Conservation (phyloP, 2,329 filamentous ascomycete species). For the Hymenoscyphus fraxineus region DNA sequence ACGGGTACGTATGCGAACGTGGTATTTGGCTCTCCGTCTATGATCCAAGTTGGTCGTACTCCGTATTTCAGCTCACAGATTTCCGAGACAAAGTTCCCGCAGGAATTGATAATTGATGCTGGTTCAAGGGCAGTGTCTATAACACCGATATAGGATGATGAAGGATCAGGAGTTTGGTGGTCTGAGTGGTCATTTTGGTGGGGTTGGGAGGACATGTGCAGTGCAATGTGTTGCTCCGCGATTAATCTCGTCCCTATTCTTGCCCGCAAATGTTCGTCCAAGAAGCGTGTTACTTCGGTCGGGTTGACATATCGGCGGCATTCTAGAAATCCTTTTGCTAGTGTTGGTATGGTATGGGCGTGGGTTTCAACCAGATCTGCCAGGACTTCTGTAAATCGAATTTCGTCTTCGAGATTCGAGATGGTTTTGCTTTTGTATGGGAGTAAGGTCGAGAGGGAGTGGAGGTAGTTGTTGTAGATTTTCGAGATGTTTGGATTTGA, state of each 20-base stretch:
- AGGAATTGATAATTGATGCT: constrained; percentile 74
- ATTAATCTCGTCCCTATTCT: constrained; percentile 92
- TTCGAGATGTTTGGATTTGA: constrained; percentile 93
- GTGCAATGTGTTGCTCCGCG: constrained; percentile 92
- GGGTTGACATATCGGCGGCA: constrained; percentile 85
- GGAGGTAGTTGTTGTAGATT: constrained; percentile 95
- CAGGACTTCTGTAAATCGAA: constrained; percentile 86
- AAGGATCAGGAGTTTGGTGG: constrained; percentile 46
- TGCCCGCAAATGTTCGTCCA: constrained; percentile 90
- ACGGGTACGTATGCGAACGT: constrained; percentile 91
- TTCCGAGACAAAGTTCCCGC: constrained; percentile 87
- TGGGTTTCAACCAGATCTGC: constrained; percentile 95
- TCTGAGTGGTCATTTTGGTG: constrained; percentile 56
- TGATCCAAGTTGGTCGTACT: constrained; percentile 71
- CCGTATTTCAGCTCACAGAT: constrained; percentile 97
- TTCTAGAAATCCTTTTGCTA: constrained; percentile 90
- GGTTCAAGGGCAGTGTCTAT: constrained; percentile 89
- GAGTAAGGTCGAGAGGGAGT: constrained; percentile 84
- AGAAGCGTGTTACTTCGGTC: constrained; percentile 78
- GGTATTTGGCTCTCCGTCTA: constrained; percentile 84
- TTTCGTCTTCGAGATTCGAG: constrained; percentile 77
- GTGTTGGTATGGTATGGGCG: constrained; percentile 86
- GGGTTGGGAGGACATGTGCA: constrained; percentile 73
- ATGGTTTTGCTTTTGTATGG: constrained; percentile 64
- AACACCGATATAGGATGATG: constrained; percentile 79